Conservation (phyloP, 192 early-diverging fungal species). For the Spinellus fusiger region DNA sequence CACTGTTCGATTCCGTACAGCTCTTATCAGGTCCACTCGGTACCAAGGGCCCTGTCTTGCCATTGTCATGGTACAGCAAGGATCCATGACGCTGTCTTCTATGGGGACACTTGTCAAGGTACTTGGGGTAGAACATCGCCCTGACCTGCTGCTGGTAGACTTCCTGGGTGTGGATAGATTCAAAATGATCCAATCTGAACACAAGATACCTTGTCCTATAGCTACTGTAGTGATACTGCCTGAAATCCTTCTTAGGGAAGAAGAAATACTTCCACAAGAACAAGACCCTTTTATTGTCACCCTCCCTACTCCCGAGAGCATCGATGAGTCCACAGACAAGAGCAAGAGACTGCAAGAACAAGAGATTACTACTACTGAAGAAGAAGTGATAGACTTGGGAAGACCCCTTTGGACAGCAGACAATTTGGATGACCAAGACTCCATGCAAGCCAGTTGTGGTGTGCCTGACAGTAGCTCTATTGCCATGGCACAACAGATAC, state of each 20-base stretch:
- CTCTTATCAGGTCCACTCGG: not conserved
- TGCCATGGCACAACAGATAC: no score
- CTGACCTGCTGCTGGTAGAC: constrained; percentile 9
- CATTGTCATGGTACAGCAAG: not conserved
- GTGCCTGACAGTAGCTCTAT: no score
- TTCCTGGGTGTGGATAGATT: constrained; percentile 8
- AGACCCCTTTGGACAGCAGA: not conserved
- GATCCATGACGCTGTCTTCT: not conserved
- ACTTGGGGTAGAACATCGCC: constrained; percentile 6
- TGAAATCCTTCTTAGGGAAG: not conserved
- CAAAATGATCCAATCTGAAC: not conserved
- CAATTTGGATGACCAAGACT: not conserved
- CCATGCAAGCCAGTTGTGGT: no score
- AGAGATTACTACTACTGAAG: not conserved
- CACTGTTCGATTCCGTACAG: not conserved
- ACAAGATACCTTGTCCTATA: not conserved
- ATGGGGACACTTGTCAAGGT: constrained; percentile 12
- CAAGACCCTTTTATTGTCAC: no score
- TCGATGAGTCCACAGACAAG: not conserved
- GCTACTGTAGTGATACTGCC: constrained; percentile 1
- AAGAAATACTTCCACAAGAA: not conserved
- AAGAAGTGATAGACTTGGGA: not conserved
- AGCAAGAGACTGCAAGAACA: not conserved
- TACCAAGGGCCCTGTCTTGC: constrained; percentile 4
- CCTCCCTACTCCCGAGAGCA: no score